A percentile compares a stretch with the other conserved stretches of the same genome.
Evolutionary conservation across 2,329 filamentous ascomycete species (phyloP).

Genomic region (Calonectria pteridis): DNA sequence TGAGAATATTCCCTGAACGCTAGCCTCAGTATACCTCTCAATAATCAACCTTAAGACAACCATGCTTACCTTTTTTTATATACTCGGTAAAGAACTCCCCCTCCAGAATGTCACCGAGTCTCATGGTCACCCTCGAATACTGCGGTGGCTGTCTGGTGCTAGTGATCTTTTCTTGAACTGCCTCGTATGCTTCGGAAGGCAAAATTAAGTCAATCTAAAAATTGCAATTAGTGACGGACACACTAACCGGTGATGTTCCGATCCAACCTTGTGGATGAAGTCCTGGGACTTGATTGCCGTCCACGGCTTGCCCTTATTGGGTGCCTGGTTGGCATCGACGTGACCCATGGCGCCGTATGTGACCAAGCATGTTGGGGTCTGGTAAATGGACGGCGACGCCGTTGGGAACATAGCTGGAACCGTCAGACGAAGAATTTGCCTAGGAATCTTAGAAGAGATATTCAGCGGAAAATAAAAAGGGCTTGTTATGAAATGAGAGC

Average conservation of each 20-base stretch:
- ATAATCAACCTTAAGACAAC: not conserved
- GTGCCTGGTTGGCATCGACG: slow-evolving; percentile 77
- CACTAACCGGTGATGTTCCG: no score
- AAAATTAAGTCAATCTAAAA: slow-evolving; percentile 76
- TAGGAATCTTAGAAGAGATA: not conserved
- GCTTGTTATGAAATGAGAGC: not conserved
- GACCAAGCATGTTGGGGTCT: slow-evolving; percentile 78
- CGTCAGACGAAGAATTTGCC: no score
- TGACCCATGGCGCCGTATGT: slow-evolving; percentile 77
- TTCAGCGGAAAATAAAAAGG: not conserved
- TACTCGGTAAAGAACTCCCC: slow-evolving; percentile 86
- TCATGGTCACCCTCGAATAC: slow-evolving; percentile 80
- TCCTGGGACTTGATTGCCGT: slow-evolving; percentile 72
- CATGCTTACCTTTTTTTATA: slow-evolving; percentile 77
- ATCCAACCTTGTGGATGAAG: slow-evolving; percentile 74
- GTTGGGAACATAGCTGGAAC: slow-evolving; percentile 59
- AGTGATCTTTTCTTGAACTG: slow-evolving; percentile 66
- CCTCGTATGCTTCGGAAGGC: slow-evolving; percentile 71
- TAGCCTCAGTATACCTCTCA: not conserved
- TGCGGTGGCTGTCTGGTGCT: slow-evolving; percentile 49
- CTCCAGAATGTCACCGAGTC: slow-evolving; percentile 77
- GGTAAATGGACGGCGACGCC: slow-evolving; percentile 60
- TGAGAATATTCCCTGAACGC: slow-evolving; percentile 76
- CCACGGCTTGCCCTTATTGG: slow-evolving; percentile 83
- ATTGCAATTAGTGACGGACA: slow-evolving; percentile 10